Base-by-base conservation (phyloP, 805 yeast species). In the Candida arabinofermentans region DNA sequence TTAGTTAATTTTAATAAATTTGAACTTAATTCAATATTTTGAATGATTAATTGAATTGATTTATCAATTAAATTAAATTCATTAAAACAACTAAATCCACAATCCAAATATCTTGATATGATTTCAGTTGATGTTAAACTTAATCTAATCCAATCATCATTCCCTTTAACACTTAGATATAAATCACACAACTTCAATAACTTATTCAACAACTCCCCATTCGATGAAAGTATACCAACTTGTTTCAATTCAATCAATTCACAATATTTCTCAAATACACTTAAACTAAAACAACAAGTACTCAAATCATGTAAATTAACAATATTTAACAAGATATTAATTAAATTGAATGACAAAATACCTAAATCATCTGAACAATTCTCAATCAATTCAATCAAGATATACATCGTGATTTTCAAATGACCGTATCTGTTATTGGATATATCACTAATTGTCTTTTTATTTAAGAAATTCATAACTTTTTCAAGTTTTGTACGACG, bases 401-500 rank as follows among this genome's bases (percentile, higher is more conserved):
- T 82, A 38, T 73, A 81, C 46, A 88, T 66, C 0, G 97, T 84
- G 13, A 91, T 98, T 47, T 79, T 81, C 18, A 88, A 72, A 56
- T 91, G 90, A 2, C 96, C 97, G 12, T 82, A 65, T 31, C 86
- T 64, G 43, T 73, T 77, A 35, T 79, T 77, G 40, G 72, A 65
- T 19, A 78, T 70, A 59, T 89, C 96, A 4, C 70, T 51, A 12
- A 57, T 55, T 23, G 91, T 78, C 59, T 79, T 82, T 51, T 72
- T 76, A 39, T 74, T 73, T 39, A 91, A 62, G 58, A 81, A 86
- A 5, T 68, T 66, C 19, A 88, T 84, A 17, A 91, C 96, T 56
- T 91, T 91, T 52, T 86, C 93, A 48, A 93, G 70, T 61, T 93
- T 91, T 24, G 88, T 83, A 41, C 96, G 72, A 53, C 97, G 72